Conservation (phyloP, 2,329 filamentous ascomycete genomes). For the Aspergillus sp. region DNA sequence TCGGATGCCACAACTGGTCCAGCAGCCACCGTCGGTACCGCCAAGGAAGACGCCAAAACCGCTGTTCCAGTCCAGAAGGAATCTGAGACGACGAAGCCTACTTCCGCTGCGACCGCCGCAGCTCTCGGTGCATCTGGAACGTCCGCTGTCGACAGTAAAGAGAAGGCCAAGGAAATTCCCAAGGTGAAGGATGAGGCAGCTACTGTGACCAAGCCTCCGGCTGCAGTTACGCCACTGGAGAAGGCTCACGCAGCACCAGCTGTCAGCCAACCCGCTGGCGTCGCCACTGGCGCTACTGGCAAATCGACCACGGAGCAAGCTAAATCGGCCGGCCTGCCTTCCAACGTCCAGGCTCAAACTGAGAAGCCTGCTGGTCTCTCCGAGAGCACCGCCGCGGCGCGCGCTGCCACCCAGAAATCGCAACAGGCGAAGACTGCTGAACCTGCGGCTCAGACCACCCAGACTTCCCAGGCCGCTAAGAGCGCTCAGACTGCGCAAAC, state of each 20-base stretch:
- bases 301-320: constrained; percentile 15
- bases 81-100: constrained; percentile 10
- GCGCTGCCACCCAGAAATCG: constrained; percentile 11
- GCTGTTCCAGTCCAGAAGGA: constrained; percentile 10
- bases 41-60: constrained; percentile 3
- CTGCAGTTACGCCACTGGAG: constrained; percentile 19
- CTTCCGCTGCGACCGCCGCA: constrained; percentile 11
- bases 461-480: not conserved
- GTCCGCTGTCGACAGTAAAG: constrained; percentile 21
- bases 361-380: constrained; percentile 2
- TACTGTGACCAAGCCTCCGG: constrained; percentile 13
- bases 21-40: constrained; percentile 8
- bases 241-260: constrained; percentile 18
- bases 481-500: not conserved
- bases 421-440: constrained; percentile 2
- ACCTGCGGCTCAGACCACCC: too few species aligned
- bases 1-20: constrained; percentile 4
- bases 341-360: constrained; percentile 1
- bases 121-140: constrained; percentile 8
- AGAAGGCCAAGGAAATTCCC: constrained; percentile 17
- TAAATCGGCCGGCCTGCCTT: not conserved
- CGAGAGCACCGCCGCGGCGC: constrained; percentile 6
- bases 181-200: constrained; percentile 14
- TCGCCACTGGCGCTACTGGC: constrained; percentile 1
- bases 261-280: not conserved